These are phyloP conservation scores for Zizania latifolia DNA, from an alignment of 176 grass and related monocot genomes.

Conservation along the genomic window DNA sequence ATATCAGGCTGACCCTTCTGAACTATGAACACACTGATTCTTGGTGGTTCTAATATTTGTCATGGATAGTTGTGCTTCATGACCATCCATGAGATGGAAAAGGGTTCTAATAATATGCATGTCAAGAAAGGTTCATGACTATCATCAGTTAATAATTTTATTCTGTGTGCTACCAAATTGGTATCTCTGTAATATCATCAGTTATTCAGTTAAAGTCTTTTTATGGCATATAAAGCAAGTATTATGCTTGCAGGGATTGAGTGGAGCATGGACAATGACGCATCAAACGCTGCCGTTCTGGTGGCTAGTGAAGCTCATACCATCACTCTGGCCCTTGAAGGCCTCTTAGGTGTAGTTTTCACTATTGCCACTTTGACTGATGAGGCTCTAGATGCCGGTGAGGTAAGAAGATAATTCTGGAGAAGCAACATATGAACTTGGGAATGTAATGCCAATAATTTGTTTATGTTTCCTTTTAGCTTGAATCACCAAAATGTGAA, in stretches of 20 bases:
- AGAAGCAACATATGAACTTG: not conserved
- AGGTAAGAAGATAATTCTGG: slow-evolving; percentile 53
- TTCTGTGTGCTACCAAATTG: not conserved
- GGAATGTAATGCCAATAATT: slow-evolving; percentile 11
- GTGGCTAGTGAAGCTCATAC: slow-evolving; percentile 99
- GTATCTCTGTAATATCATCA: not conserved
- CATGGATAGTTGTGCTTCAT: not conserved
- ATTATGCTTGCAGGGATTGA: slow-evolving; percentile 64
- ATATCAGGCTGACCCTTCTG: not conserved
- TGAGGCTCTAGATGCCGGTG: slow-evolving; percentile 83
- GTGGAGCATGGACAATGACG: slow-evolving; percentile 98
- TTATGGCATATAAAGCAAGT: not conserved
- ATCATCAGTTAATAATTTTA: not conserved
- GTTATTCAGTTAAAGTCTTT: not conserved
- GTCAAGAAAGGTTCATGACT: not conserved
- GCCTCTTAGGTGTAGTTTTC: slow-evolving; percentile 95
- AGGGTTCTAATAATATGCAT: not conserved
- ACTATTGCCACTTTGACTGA: slow-evolving; percentile 97
- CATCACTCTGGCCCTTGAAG: slow-evolving; percentile 89
- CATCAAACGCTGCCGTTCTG: slow-evolving; percentile 93
- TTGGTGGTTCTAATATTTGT: not conserved
- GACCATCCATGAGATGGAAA: not conserved
- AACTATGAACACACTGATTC: no score
- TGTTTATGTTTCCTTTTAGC: slow-evolving; percentile 49
- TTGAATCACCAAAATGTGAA: slow-evolving; percentile 90